These are phyloP conservation scores for Calonectria honghensis DNA, from an alignment of 2,329 filamentous ascomycete species.

Conservation along the genomic window DNA sequence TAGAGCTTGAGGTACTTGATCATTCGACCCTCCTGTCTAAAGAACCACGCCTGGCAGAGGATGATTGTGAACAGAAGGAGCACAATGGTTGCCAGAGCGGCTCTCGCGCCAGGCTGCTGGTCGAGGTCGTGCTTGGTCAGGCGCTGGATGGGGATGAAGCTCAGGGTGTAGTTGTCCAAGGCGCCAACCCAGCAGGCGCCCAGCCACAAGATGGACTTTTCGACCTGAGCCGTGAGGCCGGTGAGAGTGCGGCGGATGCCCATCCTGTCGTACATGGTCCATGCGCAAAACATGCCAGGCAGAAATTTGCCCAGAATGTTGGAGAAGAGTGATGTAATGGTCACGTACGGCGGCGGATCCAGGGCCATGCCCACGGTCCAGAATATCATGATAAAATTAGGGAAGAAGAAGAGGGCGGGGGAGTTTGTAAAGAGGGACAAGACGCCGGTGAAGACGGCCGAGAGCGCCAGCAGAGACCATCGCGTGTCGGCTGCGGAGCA, in stretches of 20 bases:
- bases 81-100: slow-evolving; percentile 87
- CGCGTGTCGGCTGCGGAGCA: slow-evolving; percentile 85
- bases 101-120: slow-evolving; percentile 90
- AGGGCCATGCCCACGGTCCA: slow-evolving; percentile 93
- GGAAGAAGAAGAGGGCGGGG: slow-evolving; percentile 88
- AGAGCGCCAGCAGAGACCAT: slow-evolving; percentile 89
- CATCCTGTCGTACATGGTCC: slow-evolving; percentile 91
- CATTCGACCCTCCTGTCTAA: slow-evolving; percentile 89
- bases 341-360: slow-evolving; percentile 83
- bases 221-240: slow-evolving; percentile 86
- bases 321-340: slow-evolving; percentile 83
- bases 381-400: slow-evolving; percentile 87
- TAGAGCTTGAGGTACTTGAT: slow-evolving; percentile 87
- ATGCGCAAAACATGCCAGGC: slow-evolving; percentile 90
- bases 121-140: slow-evolving; percentile 93
- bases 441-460: slow-evolving; percentile 84
- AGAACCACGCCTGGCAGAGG: slow-evolving; percentile 86
- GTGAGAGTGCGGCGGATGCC: slow-evolving; percentile 81
- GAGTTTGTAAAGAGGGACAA: slow-evolving; percentile 89
- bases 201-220: slow-evolving; percentile 93
- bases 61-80: slow-evolving; percentile 81
- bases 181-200: slow-evolving; percentile 93
- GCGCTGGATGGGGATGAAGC: slow-evolving; percentile 93
- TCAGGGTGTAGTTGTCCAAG: slow-evolving; percentile 95
- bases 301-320: slow-evolving; percentile 87